Evolutionary conservation across 169 alveolate genomes (phyloP).

Genomic region (Eimeria maxima): DNA sequence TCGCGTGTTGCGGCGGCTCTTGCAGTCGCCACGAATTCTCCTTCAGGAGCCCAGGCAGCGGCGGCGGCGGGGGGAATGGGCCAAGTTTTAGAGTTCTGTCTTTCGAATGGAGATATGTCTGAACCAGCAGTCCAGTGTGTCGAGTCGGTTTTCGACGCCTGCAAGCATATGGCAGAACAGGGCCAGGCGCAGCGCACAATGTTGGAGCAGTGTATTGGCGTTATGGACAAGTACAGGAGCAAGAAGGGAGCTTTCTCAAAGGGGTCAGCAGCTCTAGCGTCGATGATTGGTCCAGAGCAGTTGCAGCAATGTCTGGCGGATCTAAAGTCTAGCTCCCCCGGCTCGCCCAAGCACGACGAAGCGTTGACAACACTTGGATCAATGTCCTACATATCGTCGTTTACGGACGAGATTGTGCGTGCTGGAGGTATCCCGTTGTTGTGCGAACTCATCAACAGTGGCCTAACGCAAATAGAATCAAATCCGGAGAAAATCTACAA

Average conservation of each 20-base stretch:
- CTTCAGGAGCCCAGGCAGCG: constrained; percentile 86
- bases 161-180: constrained; percentile 72
- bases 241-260: constrained; percentile 86
- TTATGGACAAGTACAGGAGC: constrained; percentile 82
- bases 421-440: constrained; percentile 94
- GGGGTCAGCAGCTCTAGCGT: constrained; percentile 94
- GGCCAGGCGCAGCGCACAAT: constrained; percentile 67
- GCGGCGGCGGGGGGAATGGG: constrained; percentile 86
- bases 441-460: constrained; percentile 92
- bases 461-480: constrained; percentile 90
- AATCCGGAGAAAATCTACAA: constrained; percentile 90
- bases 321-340: constrained; percentile 91
- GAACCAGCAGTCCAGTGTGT: constrained; percentile 79
- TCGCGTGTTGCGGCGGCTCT: constrained; percentile 86
- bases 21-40: constrained; percentile 86
- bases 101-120: constrained; percentile 79
- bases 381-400: constrained; percentile 94
- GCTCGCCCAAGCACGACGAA: constrained; percentile 93
- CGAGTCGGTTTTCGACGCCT: constrained; percentile 78
- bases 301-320: constrained; percentile 91
- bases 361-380: constrained; percentile 94
- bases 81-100: constrained; percentile 71
- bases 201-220: constrained; percentile 77
- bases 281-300: constrained; percentile 93
- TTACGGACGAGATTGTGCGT: constrained; percentile 94